Base-by-base conservation (phyloP, 768 basidiomycete genomes). In the Lactarius evosmus region DNA sequence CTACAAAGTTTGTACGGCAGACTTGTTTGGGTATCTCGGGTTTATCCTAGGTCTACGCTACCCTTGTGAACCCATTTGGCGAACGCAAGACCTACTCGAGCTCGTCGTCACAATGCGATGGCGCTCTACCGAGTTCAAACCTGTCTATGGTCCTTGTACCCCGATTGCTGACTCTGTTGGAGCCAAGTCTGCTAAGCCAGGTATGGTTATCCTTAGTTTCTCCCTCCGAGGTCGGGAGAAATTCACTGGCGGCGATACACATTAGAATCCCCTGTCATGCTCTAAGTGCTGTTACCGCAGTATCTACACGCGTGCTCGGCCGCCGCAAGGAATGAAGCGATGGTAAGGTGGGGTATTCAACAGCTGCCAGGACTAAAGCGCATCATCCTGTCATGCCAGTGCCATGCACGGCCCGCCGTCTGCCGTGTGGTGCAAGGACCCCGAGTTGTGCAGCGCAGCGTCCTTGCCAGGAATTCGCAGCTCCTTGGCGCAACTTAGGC, bases 281-380 rank as follows among this genome's bases (percentile, higher is more conserved):
- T 30, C 33, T 36, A 60, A 60, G 50, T 38, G 33, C 52, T 34
- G 49, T 49, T 46, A 49, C 53, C 16, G 62, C 33, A 7, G 33
- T 46, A 46, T 46, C 22, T 25, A 44, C 41, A 27, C 33, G 4
- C 16, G 22, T 55, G 36, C 44, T 11, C 25, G 8, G 52, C 40
- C 34, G 9, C 17, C 32, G 34, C 44, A 19, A 52, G 33, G 29
- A 44, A 49, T 64, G 41, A 59, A 38, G 33, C 52, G 57, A 30
- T 46, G 52, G 14, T 16, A 51, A 49, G 50, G n/a, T 41, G 49
- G 25, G 22, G 34, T 17, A 29, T 56, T 40, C 36, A 64, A 33
- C 60, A 36, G 11, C 22, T 25, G 53, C n/a, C 58, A 17, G 46
- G 41, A 22, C n/a, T 22, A 4, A 34, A 30, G 16, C 14, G n/a